Percentiles rank a stretch among this genome's conserved stretches.
These are phyloP conservation scores for Claviceps monticola DNA, from an alignment of 2,329 filamentous ascomycete genomes.

Conservation along the genomic window DNA sequence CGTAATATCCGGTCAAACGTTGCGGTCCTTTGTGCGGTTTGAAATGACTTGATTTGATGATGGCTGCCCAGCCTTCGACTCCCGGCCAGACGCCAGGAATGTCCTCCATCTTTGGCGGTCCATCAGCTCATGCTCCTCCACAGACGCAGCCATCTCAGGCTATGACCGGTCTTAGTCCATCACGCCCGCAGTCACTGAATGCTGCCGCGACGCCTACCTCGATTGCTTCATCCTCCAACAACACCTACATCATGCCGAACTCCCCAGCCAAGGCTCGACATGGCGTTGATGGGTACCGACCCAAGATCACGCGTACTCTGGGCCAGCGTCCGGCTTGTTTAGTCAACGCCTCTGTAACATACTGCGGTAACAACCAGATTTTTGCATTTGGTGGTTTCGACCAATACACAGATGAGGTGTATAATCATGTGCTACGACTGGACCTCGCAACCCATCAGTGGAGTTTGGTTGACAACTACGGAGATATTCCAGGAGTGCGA, in stretches of 20 bases:
- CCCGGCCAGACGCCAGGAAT: constrained; percentile 24
- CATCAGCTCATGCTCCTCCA: constrained; percentile 15
- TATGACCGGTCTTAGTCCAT: constrained; percentile 14
- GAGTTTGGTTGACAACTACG: constrained; percentile 96
- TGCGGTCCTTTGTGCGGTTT: background rate
- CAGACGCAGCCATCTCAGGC: constrained; percentile 13
- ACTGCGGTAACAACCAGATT: constrained; percentile 92
- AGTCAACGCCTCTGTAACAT: constrained; percentile 97
- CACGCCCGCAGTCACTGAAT: constrained; percentile 12
- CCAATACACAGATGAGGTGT: constrained; percentile 97
- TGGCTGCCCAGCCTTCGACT: constrained; percentile 31
- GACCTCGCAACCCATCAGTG: constrained; percentile 83
- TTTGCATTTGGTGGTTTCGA: constrained; percentile 98
- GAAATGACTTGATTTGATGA: constrained; percentile 9
- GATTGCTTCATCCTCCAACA: constrained; percentile 39
- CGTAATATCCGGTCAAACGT: background rate
- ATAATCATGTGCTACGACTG: constrained; percentile 88
- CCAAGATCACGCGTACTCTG: constrained; percentile 65
- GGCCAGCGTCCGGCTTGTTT: constrained; percentile 81
- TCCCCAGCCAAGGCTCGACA: constrained; percentile 57
- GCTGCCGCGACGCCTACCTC: constrained; percentile 12
- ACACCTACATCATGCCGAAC: constrained; percentile 84
- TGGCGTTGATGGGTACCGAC: constrained; percentile 63
- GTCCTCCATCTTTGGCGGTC: constrained; percentile 36
- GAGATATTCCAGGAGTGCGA: constrained; percentile 88